phyloP scores from a whole-genome alignment of 495 filamentous ascomycete genomes.

The Umbilicaria muhlenbergii region DNA sequence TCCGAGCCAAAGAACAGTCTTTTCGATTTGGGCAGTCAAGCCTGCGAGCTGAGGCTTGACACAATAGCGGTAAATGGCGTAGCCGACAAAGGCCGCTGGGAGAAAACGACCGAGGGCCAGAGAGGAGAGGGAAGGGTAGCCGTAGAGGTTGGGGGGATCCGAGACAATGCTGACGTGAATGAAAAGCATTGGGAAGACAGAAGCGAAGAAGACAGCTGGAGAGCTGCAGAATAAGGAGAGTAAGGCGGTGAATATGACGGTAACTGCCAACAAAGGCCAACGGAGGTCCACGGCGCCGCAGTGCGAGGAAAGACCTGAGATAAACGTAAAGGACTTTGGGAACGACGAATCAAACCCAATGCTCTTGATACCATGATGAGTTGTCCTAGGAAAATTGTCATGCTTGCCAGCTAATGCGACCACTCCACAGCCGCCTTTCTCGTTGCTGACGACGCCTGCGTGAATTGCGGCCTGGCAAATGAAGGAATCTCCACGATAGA shows the following conservation, averaged over 20 bases:
- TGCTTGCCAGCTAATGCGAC: constrained; percentile 51
- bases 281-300: constrained; percentile 45
- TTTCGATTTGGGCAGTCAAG: constrained; percentile 44
- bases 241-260: constrained; percentile 45
- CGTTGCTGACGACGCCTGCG: constrained; percentile 51
- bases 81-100: constrained; percentile 59
- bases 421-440: constrained; percentile 62
- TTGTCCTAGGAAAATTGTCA: constrained; percentile 41
- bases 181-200: constrained; percentile 56
- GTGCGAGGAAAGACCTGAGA: constrained; percentile 20
- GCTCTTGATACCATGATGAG: constrained; percentile 48
- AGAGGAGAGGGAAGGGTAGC: constrained; percentile 47
- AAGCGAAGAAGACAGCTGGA: constrained; percentile 53
- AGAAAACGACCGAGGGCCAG: constrained; percentile 55
- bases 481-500: constrained; percentile 73
- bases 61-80: constrained; percentile 60
- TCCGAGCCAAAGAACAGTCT: constrained; percentile 59
- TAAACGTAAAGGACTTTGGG: constrained; percentile 58
- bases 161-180: constrained; percentile 65
- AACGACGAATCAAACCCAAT: constrained; percentile 61
- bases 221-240: constrained; percentile 57
- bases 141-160: constrained; percentile 47
- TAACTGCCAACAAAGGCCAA: constrained; percentile 62
- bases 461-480: constrained; percentile 73
- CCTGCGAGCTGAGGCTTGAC: constrained; percentile 35